These are phyloP conservation scores for Dryas drummondii DNA, from an alignment of 306 rosid genomes.

Conservation along the genomic window DNA sequence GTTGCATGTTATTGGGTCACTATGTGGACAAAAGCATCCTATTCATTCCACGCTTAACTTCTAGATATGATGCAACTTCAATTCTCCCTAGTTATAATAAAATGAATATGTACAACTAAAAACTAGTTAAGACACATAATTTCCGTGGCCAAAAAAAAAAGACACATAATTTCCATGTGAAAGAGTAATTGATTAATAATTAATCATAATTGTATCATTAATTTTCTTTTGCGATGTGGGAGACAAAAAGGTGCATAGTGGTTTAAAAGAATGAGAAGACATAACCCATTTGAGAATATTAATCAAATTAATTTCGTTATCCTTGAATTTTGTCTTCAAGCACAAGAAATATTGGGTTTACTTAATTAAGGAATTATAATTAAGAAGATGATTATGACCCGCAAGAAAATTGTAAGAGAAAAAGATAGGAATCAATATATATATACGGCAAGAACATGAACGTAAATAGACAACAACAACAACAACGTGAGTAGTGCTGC, in stretches of 20 bases:
- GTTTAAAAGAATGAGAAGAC: conserved; percentile 9
- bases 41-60: neutral
- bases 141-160: no score
- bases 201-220: no score
- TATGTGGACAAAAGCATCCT: conserved; percentile 2
- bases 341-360: neutral
- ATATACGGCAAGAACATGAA: conserved; percentile 10
- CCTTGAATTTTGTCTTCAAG: conserved; percentile 14
- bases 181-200: neutral
- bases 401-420: conserved; percentile 20
- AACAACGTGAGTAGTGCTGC: conserved; percentile 24
- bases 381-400: conserved; percentile 17
- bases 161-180: neutral
- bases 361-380: neutral
- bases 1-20: neutral
- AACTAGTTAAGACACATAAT: neutral
- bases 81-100: neutral
- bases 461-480: conserved; percentile 1
- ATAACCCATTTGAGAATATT: neutral
- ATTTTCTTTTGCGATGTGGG: conserved; percentile 4
- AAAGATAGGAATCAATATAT: conserved; percentile 4
- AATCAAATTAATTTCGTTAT: neutral
- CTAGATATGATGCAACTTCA: neutral
- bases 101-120: neutral
- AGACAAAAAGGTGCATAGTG: conserved; percentile 24